Evolutionary conservation across 208 protist species (phyloP), one percentile per base, ranked within the genome.

Genomic region (Naegleria fowleri): DNA sequence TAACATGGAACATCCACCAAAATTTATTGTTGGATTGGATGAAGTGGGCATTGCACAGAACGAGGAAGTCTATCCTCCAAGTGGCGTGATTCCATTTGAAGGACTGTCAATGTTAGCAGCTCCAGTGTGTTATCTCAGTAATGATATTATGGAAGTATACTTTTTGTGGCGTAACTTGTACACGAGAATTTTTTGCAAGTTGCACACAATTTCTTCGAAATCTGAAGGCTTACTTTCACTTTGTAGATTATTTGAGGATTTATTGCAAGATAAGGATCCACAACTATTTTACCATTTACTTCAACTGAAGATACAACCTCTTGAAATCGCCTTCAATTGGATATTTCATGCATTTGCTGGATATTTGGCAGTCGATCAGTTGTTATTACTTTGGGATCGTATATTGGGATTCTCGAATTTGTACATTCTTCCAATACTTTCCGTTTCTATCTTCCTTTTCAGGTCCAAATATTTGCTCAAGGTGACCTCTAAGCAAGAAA

Each of bases 361-460:
- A 36, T 93, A 85, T 91, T 58, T 94, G 7, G 25, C 75, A 19
- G 52, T 92, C 19, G 92, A 93, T 36, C 92, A 93, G 90, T 25
- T 94, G 33, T 90, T 94, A 38, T 29, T 94, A 16, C 39, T 94
- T 15, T 94, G 92, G 92, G 92, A 94, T 87, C 4, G 92, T 29
- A 92, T 94, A 19, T 83, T 94, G 6, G 92, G 83, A 22, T 94
- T 94, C 48, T 92, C 94, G 1, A 83, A 40, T 29, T 59, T 94
- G 40, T 86, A 41, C 22, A 55, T 94, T 9, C 6, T 94, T 9
- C 90, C 92, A 6, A 19, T 94, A n/a, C 36, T 94, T 48, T 91
- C 92, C 9, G 92, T 92, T 51, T 91, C 92, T 29, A 84, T 94
- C 0, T 94, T 93, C 85, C 25, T 88, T 7, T 94, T 90, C 51